Percentiles rank a stretch among this genome's conserved stretches.
Conservation (phyloP, 768 basidiomycete genomes). For the Lactifluus volemus region DNA sequence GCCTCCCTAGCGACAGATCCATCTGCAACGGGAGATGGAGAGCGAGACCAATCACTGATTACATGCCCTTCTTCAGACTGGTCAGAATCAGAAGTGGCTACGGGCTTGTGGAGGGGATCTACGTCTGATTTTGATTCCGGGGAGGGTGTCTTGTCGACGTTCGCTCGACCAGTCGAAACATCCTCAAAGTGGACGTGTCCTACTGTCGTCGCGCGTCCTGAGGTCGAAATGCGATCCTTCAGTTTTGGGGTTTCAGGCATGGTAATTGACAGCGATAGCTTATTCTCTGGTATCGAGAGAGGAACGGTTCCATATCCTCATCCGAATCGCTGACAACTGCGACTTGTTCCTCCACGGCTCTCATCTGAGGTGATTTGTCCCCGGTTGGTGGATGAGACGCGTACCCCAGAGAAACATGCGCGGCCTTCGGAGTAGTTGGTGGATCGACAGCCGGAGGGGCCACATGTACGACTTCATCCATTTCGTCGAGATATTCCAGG, state of each 20-base stretch:
- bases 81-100: background rate
- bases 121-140: background rate
- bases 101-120: background rate
- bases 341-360: background rate
- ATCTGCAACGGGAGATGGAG: conserved; percentile 28
- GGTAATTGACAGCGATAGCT: background rate
- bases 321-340: conserved; percentile 11
- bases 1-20: conserved; percentile 7
- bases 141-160: background rate
- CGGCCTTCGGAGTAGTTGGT: background rate
- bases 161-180: background rate
- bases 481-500: conserved; percentile 13
- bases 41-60: conserved; percentile 31
- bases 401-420: background rate
- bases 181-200: conserved; percentile 9
- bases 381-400: background rate
- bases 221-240: background rate
- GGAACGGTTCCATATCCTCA: conserved; percentile 17
- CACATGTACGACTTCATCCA: background rate
- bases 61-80: conserved; percentile 21
- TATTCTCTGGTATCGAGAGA: background rate
- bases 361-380: background rate
- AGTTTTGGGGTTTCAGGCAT: background rate
- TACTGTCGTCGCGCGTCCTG: background rate
- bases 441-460: background rate